Evolutionary conservation across 2,329 filamentous ascomycete species (phyloP).

Genomic region (Pseudovirgaria hyperparasitica): DNA sequence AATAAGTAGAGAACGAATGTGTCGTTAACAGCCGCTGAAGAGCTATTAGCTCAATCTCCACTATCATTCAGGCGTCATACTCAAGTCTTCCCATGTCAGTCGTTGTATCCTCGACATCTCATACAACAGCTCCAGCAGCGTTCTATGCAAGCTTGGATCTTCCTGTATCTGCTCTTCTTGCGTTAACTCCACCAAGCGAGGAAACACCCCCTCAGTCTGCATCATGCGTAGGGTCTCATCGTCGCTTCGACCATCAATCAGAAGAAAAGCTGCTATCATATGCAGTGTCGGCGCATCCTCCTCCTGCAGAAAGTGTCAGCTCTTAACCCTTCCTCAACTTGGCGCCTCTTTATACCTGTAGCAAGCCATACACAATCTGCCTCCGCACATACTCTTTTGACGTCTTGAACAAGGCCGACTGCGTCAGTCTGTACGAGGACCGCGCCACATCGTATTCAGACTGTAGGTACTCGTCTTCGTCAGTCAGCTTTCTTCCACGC

Average conservation of each 20-base stretch:
- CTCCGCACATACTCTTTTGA: conserved; percentile 80
- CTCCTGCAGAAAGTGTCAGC: conserved; percentile 44
- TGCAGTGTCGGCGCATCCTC: conserved; percentile 72
- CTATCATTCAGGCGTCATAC: conserved; percentile 31
- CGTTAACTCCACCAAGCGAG: conserved; percentile 71
- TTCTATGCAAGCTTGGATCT: conserved; percentile 60
- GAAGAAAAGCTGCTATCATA: conserved; percentile 68
- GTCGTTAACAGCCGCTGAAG: conserved; percentile 49
- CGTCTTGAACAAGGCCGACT: conserved; percentile 58
- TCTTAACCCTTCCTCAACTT: background rate
- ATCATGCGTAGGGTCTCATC: conserved; percentile 75
- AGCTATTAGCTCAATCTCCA: background rate
- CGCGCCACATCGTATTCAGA: conserved; percentile 67
- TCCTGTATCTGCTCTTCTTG: conserved; percentile 47
- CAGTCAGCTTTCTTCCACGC: conserved; percentile 7
- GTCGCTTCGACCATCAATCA: conserved; percentile 67
- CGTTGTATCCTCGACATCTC: conserved; percentile 92
- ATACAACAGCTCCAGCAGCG: conserved; percentile 80
- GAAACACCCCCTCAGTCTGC: conserved; percentile 75
- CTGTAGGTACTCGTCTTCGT: conserved; percentile 53
- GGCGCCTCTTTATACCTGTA: conserved; percentile 40
- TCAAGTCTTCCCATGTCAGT: conserved; percentile 63
- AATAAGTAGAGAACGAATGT: conserved; percentile 75
- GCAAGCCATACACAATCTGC: conserved; percentile 82
- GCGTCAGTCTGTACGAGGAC: conserved; percentile 68